Evolutionary conservation across 805 yeast genomes (phyloP), one percentile per base, ranked within the genome.

Genomic region (Ogataea degrootiae): DNA sequence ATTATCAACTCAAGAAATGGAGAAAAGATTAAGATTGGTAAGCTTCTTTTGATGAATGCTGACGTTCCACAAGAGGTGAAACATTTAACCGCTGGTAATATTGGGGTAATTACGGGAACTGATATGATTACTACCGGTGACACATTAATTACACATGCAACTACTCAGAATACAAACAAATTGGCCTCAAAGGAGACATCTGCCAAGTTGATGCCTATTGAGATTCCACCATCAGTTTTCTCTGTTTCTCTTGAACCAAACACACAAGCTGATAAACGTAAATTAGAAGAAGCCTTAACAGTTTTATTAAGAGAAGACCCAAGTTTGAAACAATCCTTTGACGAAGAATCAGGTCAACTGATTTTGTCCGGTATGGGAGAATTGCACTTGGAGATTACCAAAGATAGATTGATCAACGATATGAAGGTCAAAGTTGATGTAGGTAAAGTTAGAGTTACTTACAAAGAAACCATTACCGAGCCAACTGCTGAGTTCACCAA

Each of bases 351-450:
- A 47, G 96, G 94, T 6, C 97, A 94, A 68, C 83, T 91, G 2
- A 77, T 91, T 26, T 67, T 94, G 31, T 83, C 96, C 17, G 99
- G 99, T 33, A 92, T 92, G 98, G 99, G 99, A 37, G 98, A 94
- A 61, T 73, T 94, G 42, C 99, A 94, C 68, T 73, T 94, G 43
- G 98, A 94, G 56, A 90, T 94, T 54, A 86, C 94, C 1, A 75
- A 74, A 42, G 94, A 88, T 57, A 73, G 97, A 46, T 73, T 90
- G 38, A 68, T 87, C n/a, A 78, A 77, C 39, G 96, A 89, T 48
- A 74, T 90, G 75, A 84, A 85, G 62, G 96, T 96, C 3, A 81
- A 83, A 47, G 85, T 87, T 1, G 83, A 82, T 33, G 74, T 89
- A 37, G 90, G 97, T 41, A 83, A 83, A 44, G 87, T 94, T 19